Evolutionary conservation across 23 red algal species (phyloP).

Genomic region (Pyropia yezoensis): DNA sequence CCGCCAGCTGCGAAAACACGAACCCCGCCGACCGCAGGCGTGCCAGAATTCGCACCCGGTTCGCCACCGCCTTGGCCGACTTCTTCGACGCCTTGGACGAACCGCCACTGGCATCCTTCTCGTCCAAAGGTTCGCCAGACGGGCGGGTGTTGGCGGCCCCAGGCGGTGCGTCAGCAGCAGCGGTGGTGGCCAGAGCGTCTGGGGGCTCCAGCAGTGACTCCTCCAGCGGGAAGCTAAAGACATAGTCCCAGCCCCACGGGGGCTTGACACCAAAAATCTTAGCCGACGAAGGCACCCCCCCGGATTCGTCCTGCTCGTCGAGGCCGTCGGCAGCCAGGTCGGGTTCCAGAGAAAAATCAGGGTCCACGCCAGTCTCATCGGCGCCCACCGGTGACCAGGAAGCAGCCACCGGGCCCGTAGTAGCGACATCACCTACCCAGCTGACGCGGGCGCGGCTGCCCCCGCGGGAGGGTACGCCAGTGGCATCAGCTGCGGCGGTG

Average conservation of each 20-base stretch:
- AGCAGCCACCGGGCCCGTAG: too few species aligned
- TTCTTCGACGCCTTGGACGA: constrained; percentile 1
- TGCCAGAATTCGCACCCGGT: constrained; percentile 47
- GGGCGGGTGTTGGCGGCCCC: not conserved
- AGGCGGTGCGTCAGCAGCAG: not conserved
- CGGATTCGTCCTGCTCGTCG: too few species aligned
- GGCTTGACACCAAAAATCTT: constrained; percentile 6
- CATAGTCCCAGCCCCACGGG: constrained; percentile 63
- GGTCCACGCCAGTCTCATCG: too few species aligned
- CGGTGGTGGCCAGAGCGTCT: not conserved
- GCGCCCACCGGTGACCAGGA: too few species aligned
- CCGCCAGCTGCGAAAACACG: constrained; percentile 41
- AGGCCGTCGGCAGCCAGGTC: too few species aligned
- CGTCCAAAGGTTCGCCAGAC: not conserved
- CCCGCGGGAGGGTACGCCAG: too few species aligned
- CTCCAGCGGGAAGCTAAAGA: constrained; percentile 27
- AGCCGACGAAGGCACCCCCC: too few species aligned
- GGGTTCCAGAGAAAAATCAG: too few species aligned
- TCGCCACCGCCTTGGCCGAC: not conserved
- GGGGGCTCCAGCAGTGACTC: not conserved
- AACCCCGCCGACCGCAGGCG: constrained; percentile 46
- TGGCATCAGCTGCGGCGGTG: too few species aligned
- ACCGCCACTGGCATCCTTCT: not conserved
- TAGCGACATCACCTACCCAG: too few species aligned
- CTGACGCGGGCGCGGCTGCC: too few species aligned